Evolutionary conservation across 371 early-diverging fungal genomes (phyloP).

Genomic region (Dichotomocladium elegans): DNA sequence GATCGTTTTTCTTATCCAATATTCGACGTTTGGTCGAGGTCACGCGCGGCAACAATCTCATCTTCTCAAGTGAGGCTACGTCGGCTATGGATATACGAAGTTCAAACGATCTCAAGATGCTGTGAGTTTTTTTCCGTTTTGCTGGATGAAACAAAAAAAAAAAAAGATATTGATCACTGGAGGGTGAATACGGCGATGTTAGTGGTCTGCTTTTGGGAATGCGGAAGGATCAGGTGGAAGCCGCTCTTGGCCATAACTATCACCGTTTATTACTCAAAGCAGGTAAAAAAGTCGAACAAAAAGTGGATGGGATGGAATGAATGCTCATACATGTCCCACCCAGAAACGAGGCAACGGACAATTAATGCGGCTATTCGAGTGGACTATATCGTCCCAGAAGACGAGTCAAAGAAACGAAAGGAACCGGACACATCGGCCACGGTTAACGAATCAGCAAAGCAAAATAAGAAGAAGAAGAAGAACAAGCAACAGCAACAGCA

Average conservation of each 20-base stretch:
- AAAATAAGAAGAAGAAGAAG: constrained; percentile 14
- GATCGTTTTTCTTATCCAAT: constrained; percentile 59
- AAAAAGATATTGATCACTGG: too few species aligned
- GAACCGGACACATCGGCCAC: constrained; percentile 9
- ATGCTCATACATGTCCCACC: not conserved
- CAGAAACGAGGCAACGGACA: constrained; percentile 61
- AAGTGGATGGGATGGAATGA: not conserved
- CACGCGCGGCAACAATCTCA: constrained; percentile 82
- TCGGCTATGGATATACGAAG: constrained; percentile 77
- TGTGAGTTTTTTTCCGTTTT: constrained; percentile 49
- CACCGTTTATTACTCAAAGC: constrained; percentile 31
- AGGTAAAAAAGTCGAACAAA: constrained; percentile 18
- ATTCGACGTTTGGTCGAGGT: constrained; percentile 74
- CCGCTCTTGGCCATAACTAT: constrained; percentile 27
- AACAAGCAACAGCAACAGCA: constrained; percentile 1
- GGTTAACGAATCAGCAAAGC: constrained; percentile 3
- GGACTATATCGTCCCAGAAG: constrained; percentile 23
- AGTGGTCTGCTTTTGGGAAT: constrained; percentile 40
- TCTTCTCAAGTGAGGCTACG: constrained; percentile 80
- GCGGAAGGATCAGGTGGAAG: constrained; percentile 32
- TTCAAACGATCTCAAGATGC: constrained; percentile 81
- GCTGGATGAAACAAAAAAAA: too few species aligned
- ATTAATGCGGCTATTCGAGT: constrained; percentile 48
- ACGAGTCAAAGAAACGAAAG: constrained; percentile 17
- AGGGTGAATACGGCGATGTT: too few species aligned